Evolutionary conservation across 2,329 filamentous ascomycete species (phyloP).

Genomic region (Lachnellula suecica): DNA sequence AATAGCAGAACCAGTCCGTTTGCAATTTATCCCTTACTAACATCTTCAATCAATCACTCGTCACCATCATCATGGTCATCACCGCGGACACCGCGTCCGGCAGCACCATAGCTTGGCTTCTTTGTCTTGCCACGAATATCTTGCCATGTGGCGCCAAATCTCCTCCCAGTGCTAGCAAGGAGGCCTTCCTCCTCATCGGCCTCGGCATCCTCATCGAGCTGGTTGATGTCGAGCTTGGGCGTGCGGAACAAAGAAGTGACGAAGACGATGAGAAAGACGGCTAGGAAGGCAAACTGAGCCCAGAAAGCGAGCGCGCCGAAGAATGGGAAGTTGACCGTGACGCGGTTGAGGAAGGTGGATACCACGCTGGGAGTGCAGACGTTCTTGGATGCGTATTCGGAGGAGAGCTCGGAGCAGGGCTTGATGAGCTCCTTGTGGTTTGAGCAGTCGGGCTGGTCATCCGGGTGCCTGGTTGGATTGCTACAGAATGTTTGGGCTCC

Average conservation of each 20-base stretch:
- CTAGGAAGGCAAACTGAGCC: constrained; percentile 91
- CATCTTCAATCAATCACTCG: not conserved
- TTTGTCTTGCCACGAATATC: constrained; percentile 62
- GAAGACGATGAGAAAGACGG: constrained; percentile 79
- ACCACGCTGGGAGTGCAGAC: constrained; percentile 91
- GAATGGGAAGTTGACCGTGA: constrained; percentile 92
- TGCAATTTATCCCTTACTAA: not conserved
- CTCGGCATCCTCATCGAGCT: constrained; percentile 85
- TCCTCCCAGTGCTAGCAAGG: constrained; percentile 76
- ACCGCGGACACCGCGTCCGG: constrained; percentile 9
- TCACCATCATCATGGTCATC: constrained; percentile 14
- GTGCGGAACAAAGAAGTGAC: constrained; percentile 76
- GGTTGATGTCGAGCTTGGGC: constrained; percentile 71
- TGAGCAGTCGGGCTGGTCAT: constrained; percentile 73
- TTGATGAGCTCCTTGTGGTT: constrained; percentile 70
- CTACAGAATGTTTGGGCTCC: constrained; percentile 94
- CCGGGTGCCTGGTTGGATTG: constrained; percentile 59
- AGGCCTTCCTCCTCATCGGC: constrained; percentile 92
- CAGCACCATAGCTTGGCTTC: constrained; percentile 11
- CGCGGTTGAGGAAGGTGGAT: constrained; percentile 88
- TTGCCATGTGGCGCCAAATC: constrained; percentile 86
- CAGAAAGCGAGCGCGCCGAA: constrained; percentile 93
- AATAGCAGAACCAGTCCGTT: not conserved
- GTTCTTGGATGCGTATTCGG: constrained; percentile 68
- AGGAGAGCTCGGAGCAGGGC: constrained; percentile 76